Evolutionary conservation across 2,329 filamentous ascomycete species (phyloP).

Genomic region (Talaromyces sp.): DNA sequence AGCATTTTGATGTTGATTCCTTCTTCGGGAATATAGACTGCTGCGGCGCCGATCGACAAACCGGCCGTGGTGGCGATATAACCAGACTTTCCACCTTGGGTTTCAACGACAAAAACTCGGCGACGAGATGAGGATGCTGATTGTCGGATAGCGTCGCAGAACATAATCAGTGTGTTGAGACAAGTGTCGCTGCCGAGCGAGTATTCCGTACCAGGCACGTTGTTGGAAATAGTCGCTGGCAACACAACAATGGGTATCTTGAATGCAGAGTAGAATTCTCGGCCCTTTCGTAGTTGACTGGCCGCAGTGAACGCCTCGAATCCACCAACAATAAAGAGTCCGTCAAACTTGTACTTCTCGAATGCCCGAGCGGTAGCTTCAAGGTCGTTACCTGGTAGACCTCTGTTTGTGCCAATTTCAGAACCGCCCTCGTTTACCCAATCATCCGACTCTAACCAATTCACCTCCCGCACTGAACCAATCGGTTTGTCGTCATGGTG

Average conservation of each 20-base stretch:
- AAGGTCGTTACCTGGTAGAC: slow-evolving; percentile 83
- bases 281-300: slow-evolving; percentile 77
- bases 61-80: slow-evolving; percentile 91
- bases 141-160: slow-evolving; percentile 97
- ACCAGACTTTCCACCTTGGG: slow-evolving; percentile 89
- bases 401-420: slow-evolving; percentile 96
- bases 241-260: slow-evolving; percentile 89
- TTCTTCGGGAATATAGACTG: slow-evolving; percentile 96
- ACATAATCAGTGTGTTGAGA: slow-evolving; percentile 88
- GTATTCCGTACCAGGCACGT: slow-evolving; percentile 96
- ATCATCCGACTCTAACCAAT: slow-evolving; percentile 89
- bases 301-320: slow-evolving; percentile 96
- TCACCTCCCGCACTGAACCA: slow-evolving; percentile 77
- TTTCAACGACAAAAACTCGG: slow-evolving; percentile 96
- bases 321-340: slow-evolving; percentile 85
- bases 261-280: slow-evolving; percentile 74
- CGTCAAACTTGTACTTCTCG: slow-evolving; percentile 82
- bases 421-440: slow-evolving; percentile 98
- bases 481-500: slow-evolving; percentile 82
- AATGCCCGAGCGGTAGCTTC: slow-evolving; percentile 79
- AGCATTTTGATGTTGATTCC: slow-evolving; percentile 93
- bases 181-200: slow-evolving; percentile 96
- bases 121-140: slow-evolving; percentile 90
- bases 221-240: slow-evolving; percentile 97
- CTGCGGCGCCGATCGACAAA: slow-evolving; percentile 83